phyloP scores from a whole-genome alignment of 2,329 filamentous ascomycete genomes.

The Ramichloridium luteum region DNA sequence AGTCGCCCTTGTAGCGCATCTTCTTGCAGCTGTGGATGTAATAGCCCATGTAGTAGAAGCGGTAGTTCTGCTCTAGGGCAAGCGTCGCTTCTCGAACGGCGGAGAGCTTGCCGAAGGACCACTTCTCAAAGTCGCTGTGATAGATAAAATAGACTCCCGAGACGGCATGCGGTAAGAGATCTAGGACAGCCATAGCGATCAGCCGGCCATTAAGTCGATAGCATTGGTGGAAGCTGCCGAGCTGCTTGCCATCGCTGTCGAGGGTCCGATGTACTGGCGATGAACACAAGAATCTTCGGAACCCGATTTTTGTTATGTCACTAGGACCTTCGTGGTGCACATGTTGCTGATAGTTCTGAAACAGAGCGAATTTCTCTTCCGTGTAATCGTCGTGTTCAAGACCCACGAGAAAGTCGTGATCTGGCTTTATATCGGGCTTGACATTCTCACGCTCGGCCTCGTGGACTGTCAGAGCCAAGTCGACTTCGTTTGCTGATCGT shows the following conservation, averaged over 20 bases:
- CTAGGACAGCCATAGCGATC: conserved; percentile 64
- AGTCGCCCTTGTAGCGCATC: conserved; percentile 78
- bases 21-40: conserved; percentile 73
- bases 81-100: conserved; percentile 62
- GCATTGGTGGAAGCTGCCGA: conserved; percentile 73
- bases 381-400: conserved; percentile 60
- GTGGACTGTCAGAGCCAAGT: conserved; percentile 54
- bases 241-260: conserved; percentile 37
- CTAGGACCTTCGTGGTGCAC: conserved; percentile 56
- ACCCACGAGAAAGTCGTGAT: conserved; percentile 55
- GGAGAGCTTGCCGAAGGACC: conserved; percentile 62
- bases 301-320: conserved; percentile 49
- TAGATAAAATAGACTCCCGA: conserved; percentile 79
- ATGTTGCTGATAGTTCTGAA: conserved; percentile 59
- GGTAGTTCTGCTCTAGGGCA: conserved; percentile 55
- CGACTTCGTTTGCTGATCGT: conserved; percentile 54
- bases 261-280: conserved; percentile 49
- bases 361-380: conserved; percentile 62
- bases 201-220: conserved; percentile 57
- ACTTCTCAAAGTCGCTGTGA: conserved; percentile 58
- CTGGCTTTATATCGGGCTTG: conserved; percentile 40
- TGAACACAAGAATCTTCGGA: conserved; percentile 59
- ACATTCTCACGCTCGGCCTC: conserved; percentile 50
- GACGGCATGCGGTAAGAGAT: conserved; percentile 63
- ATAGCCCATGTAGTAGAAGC: conserved; percentile 71